Evolutionary conservation across 805 yeast species (phyloP).

Genomic region (Wickerhamiella parazyma): DNA sequence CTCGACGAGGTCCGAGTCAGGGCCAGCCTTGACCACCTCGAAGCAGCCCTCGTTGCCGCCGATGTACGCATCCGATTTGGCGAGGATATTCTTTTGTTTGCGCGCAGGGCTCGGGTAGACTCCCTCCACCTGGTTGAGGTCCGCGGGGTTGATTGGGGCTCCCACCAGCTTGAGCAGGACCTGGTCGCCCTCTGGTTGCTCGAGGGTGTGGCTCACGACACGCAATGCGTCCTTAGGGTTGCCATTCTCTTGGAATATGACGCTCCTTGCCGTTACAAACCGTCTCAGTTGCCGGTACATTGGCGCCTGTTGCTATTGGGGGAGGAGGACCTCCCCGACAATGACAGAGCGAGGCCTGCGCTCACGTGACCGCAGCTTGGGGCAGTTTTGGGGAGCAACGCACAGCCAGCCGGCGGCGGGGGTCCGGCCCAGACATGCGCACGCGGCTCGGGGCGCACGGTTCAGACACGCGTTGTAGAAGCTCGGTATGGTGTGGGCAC

Average conservation of each 20-base stretch:
- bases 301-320: too few species aligned
- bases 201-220: slow-evolving; percentile 27
- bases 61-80: slow-evolving; percentile 59
- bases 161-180: slow-evolving; percentile 60
- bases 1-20: slow-evolving; percentile 29
- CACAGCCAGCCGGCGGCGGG: too few species aligned
- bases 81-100: slow-evolving; percentile 30
- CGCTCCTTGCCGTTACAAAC: slow-evolving; percentile 28
- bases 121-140: slow-evolving; percentile 73
- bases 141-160: slow-evolving; percentile 83
- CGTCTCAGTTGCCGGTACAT: slow-evolving; percentile 11
- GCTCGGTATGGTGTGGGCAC: too few species aligned
- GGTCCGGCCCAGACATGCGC: too few species aligned
- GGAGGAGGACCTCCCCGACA: too few species aligned
- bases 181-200: slow-evolving; percentile 25
- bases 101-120: slow-evolving; percentile 71
- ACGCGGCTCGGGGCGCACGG: too few species aligned
- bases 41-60: slow-evolving; percentile 93
- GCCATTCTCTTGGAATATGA: slow-evolving; percentile 56
- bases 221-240: slow-evolving; percentile 29
- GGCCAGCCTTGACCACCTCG: slow-evolving; percentile 64
- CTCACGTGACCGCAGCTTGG: too few species aligned
- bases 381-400: too few species aligned
- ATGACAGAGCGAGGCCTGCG: too few species aligned
- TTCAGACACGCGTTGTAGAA: too few species aligned